Evolutionary conservation across 2,329 filamentous ascomycete species (phyloP).

Genomic region (Colletotrichum musicola): DNA sequence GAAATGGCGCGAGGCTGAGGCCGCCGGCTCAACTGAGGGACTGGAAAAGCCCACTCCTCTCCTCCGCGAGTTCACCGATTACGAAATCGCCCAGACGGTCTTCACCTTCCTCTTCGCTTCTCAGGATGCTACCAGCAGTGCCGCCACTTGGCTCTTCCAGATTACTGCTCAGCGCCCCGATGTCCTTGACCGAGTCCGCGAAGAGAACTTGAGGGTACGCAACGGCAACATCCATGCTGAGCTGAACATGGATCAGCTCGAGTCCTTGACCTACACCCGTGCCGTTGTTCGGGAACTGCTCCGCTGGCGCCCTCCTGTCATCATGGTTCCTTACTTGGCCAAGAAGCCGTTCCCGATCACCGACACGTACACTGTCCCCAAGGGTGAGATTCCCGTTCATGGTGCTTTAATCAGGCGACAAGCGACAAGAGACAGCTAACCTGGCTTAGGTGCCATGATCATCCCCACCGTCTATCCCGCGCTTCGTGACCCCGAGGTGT

Average conservation of each 20-base stretch:
- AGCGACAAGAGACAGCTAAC: slow-evolving; percentile 8
- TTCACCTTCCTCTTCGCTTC: slow-evolving; percentile 98
- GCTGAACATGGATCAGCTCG: slow-evolving; percentile 86
- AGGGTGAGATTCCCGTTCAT: slow-evolving; percentile 65
- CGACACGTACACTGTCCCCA: slow-evolving; percentile 89
- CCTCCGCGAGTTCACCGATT: slow-evolving; percentile 88
- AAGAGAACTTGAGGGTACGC: slow-evolving; percentile 85
- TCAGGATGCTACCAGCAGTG: slow-evolving; percentile 95
- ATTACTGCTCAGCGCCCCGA: slow-evolving; percentile 94
- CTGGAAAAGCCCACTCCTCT: slow-evolving; percentile 85
- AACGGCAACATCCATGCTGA: slow-evolving; percentile 79
- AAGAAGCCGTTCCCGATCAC: slow-evolving; percentile 97
- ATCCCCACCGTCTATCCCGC: slow-evolving; percentile 92
- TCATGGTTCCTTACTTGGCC: slow-evolving; percentile 95
- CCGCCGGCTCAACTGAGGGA: slow-evolving; percentile 75
- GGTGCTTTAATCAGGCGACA: background rate
- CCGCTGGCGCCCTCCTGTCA: slow-evolving; percentile 93
- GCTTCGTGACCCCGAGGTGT: slow-evolving; percentile 92
- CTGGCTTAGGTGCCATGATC: slow-evolving; percentile 81
- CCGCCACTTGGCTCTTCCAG: slow-evolving; percentile 96
- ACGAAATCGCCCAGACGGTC: slow-evolving; percentile 91
- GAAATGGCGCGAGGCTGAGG: slow-evolving; percentile 82
- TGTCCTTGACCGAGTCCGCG: slow-evolving; percentile 87
- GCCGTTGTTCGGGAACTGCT: slow-evolving; percentile 92
- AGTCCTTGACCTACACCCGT: slow-evolving; percentile 89